Base-by-base conservation (phyloP, 257 asterid genomes). In the Mentha longifolia region DNA sequence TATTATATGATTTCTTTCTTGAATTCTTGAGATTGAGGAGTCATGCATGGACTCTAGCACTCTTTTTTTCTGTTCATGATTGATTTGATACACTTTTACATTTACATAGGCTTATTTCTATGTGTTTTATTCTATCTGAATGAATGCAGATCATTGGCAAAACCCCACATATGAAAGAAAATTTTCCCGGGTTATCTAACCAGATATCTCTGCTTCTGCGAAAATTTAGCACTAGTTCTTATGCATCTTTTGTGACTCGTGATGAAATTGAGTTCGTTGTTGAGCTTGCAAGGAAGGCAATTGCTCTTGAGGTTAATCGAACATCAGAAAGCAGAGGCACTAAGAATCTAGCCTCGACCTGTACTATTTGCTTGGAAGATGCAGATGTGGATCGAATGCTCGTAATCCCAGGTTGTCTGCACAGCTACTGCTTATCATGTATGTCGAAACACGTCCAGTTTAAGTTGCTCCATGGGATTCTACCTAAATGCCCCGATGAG, bases 311-410 rank as follows among this genome's bases (percentile, higher is more conserved):
- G 73, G 68, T 67, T 25, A 70, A 58, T 6, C 73, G 51, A 43
- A 60, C 84, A 2, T 67, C 60, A 19, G 78, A 59, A 39, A 65
- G 39, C 47, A 56, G 52, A 1, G 15, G 63, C 7, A 74, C 69
- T 8, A 77, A 84, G 78, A 72, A 70, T 65, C 25, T 28, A 41
- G 70, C 60, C 0, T 79, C 77, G 80, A 67, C 50, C 1, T 88
- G 95, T 73, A 58, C 73, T 61, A 86, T 88, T 51, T 88, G 92
- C 76, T 73, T 85, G 71, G 90, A 86, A 71, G 84, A 81, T 60
- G 68, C 35, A 9, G 51, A 75, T 30, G 10, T 51, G 39, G 81
- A 74, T 68, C 80, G 70, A 35, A 85, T 88, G 84, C 74, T 86
- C 57, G 52, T 19, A 10, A 70, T 84, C 75, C 50, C 71, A 17